Percentiles rank a stretch among this genome's conserved stretches.
Evolutionary conservation across 371 early-diverging fungal genomes (phyloP).

Genomic region (Mucor plumbeus): DNA sequence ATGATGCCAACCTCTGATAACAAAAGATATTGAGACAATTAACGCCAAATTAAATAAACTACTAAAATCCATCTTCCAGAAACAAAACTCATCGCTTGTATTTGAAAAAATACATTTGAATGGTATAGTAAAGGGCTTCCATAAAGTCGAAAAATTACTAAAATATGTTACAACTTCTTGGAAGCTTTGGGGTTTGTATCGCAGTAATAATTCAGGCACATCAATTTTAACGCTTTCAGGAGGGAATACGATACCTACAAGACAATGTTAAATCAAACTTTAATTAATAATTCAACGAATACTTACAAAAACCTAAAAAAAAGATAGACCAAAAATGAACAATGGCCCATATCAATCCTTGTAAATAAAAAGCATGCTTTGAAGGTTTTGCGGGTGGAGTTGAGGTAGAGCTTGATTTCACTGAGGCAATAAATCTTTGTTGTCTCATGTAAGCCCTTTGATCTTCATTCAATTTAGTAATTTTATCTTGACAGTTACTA

Average conservation of each 20-base stretch:
- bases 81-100: neutral
- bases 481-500: neutral
- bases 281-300: neutral
- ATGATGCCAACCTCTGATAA: neutral
- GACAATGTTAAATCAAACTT: neutral
- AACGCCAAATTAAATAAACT: neutral
- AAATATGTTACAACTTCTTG: neutral
- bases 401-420: neutral
- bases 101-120: neutral
- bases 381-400: neutral
- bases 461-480: neutral
- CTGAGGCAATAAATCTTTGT: neutral
- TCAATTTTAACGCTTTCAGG: neutral
- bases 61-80: neutral
- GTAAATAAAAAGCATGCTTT: neutral
- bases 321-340: neutral
- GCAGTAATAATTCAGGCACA: neutral
- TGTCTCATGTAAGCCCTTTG: neutral
- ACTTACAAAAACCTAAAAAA: neutral
- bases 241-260: neutral
- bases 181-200: neutral
- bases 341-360: neutral
- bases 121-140: neutral
- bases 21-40: neutral
- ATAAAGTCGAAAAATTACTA: neutral